Base-by-base conservation (phyloP, 148 eudicot genomes). In the Rhododendron simsii region DNA sequence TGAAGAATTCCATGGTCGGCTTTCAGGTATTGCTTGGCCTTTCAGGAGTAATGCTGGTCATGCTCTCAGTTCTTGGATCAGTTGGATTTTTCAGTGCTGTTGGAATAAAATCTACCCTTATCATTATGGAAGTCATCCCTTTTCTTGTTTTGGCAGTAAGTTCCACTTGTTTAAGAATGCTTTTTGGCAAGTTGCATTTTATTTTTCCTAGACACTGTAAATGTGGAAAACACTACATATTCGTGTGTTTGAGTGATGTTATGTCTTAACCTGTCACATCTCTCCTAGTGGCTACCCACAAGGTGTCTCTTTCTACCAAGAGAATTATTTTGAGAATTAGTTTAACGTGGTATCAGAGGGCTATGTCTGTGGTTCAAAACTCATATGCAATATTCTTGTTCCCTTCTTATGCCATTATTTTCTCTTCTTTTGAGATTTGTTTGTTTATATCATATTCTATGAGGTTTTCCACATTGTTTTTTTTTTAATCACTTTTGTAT, bases 81-180 rank as follows among this genome's bases (percentile, higher is more conserved):
- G 99, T 94, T 85, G 99, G 99, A 12, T 94, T 98, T 88, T 98
- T 98, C 92, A 98, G 99, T 92, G 98, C 98, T 47, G 69, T 95
- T 89, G 99, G 99, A 85, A 92, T 98, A 80, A 98, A 98, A 89
- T 98, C 99, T 84, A 98, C 99, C 41, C 98, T 98, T 78, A 98
- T 98, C 89, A 98, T 98, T 77, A 95, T 98, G 99, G 99, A 98
- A 98, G 99, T 98, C 94, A 98, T 98, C 83, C 99, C 99, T 84
- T 98, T 98, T 85, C 96, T 98, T 81, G 99, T 95, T 86, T 89
- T 98, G 89, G 99, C 99, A 80, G 99, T 98, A 93, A 94, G 99
- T 91, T 85, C 45, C 39, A 78, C 78, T 80, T 80, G 48, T 37
- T 74, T 74, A 41, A 3, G 67, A 39, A 23, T 83, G 23, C 15